These are phyloP conservation scores for Scortechinia acanthostroma DNA, from an alignment of 2,329 filamentous ascomycete species.

Conservation along the genomic window DNA sequence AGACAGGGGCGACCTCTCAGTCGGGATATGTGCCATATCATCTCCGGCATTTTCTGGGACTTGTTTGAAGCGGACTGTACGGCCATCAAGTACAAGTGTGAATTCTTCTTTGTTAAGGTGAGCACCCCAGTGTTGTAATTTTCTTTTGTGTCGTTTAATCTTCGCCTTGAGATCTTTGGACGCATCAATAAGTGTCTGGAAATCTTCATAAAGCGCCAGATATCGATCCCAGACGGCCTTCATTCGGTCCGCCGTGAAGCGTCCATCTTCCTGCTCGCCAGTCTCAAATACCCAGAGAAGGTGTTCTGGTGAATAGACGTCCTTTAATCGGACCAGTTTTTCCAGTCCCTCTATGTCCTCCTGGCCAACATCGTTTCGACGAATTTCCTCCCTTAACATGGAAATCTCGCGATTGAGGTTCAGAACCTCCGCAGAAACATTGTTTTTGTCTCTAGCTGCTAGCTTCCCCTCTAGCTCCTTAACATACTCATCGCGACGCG, in stretches of 20 bases:
- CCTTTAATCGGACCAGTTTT: not conserved
- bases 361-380: not conserved
- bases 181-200: not conserved
- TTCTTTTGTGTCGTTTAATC: not conserved
- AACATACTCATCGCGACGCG: not conserved
- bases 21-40: not conserved
- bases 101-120: not conserved
- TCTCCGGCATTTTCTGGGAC: not conserved
- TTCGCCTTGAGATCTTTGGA: not conserved
- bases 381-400: not conserved
- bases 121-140: not conserved
- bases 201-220: not conserved
- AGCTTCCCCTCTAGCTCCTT: not conserved
- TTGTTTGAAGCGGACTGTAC: not conserved
- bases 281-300: not conserved
- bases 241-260: not conserved
- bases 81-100: not conserved
- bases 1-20: not conserved
- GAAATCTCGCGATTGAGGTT: not conserved
- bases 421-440: not conserved
- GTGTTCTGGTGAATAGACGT: not conserved
- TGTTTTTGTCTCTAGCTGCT: too few relatives aligned
- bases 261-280: not conserved
- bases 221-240: not conserved
- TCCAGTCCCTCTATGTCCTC: not conserved